Percentiles rank a stretch among this genome's conserved stretches.
Conservation (phyloP, 169 alveolate genomes). For the Theileria sp. region DNA sequence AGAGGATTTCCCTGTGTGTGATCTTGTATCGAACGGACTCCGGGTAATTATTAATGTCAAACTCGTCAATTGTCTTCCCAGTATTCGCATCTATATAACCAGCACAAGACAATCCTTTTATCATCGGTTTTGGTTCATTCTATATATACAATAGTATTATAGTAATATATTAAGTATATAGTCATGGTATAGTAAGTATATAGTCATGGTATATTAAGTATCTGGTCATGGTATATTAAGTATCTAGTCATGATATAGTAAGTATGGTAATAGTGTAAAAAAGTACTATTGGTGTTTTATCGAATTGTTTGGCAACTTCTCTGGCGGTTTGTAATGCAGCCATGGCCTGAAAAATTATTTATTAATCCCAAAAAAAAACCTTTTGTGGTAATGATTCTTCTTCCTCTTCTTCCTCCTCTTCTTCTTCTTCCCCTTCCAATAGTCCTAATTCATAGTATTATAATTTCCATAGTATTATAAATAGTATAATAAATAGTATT, state of each 20-base stretch:
- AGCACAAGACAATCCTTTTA: conserved; percentile 66
- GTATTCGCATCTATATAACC: conserved; percentile 68
- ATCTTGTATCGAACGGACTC: conserved; percentile 83
- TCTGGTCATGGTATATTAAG: too few relatives aligned
- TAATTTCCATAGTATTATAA: neutral
- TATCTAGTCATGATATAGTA: too few relatives aligned
- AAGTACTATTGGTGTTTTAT: neutral
- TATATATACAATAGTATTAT: neutral
- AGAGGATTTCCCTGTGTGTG: conserved; percentile 82
- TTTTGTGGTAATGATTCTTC: neutral
- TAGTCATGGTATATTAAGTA: too few relatives aligned
- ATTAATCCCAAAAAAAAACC: neutral
- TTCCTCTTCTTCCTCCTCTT: conserved; percentile 20
- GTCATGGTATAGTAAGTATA: too few relatives aligned
- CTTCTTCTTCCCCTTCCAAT: conserved; percentile 39
- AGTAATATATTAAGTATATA: neutral
- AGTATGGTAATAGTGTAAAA: too few relatives aligned
- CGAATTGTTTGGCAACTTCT: conserved; percentile 30
- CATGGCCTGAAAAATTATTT: neutral
- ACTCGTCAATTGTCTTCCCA: conserved; percentile 84
- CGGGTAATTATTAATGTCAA: conserved; percentile 89
- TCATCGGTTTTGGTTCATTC: conserved; percentile 62
- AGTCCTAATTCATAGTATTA: neutral
- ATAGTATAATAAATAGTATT: neutral
- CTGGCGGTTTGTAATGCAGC: conserved; percentile 26